phyloP scores from a whole-genome alignment of 1,284 basidiomycete genomes.

The Fomitopsis schrenkii region DNA sequence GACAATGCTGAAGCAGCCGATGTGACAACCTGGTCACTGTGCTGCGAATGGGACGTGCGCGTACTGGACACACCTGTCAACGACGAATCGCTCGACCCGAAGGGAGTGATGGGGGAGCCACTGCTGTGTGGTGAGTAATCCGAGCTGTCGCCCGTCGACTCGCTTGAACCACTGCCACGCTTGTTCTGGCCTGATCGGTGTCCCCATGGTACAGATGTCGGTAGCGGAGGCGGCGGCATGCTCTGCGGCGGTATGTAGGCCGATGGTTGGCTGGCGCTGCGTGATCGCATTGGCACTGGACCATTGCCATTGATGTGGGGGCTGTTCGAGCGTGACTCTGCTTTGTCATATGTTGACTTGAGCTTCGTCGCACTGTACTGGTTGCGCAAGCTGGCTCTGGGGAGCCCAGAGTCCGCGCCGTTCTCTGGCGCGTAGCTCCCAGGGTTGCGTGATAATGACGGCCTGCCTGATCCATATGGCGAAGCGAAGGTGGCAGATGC shows the following conservation, averaged over 20 bases:
- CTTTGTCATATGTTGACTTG: slow-evolving; percentile 45
- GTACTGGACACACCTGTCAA: slow-evolving; percentile 46
- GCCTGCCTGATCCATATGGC: slow-evolving; percentile 27
- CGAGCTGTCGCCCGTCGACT: slow-evolving; percentile 73
- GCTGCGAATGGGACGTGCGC: slow-evolving; percentile 51
- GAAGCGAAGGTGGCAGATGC: slow-evolving; percentile 14
- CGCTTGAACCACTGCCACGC: slow-evolving; percentile 75
- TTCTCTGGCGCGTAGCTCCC: slow-evolving; percentile 50
- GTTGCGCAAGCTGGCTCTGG: slow-evolving; percentile 51
- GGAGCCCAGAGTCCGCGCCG: slow-evolving; percentile 38
- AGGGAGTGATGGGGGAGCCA: slow-evolving; percentile 78
- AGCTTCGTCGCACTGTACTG: slow-evolving; percentile 72
- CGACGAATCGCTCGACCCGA: slow-evolving; percentile 80
- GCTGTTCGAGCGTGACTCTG: slow-evolving; percentile 20
- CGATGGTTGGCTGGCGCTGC: slow-evolving; percentile 73
- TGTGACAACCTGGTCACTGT: slow-evolving; percentile 35
- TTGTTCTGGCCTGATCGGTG: slow-evolving; percentile 54
- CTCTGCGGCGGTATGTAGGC: slow-evolving; percentile 56
- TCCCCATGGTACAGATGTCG: slow-evolving; percentile 48
- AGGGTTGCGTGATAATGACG: slow-evolving; percentile 44
- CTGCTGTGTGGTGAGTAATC: slow-evolving; percentile 78
- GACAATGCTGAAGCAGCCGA: slow-evolving; percentile 20
- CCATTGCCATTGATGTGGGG: slow-evolving; percentile 13
- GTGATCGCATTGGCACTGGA: slow-evolving; percentile 42
- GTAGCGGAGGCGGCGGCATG: slow-evolving; percentile 52